Conservation (phyloP, 345 rosid species). For the Murraya koenigii region DNA sequence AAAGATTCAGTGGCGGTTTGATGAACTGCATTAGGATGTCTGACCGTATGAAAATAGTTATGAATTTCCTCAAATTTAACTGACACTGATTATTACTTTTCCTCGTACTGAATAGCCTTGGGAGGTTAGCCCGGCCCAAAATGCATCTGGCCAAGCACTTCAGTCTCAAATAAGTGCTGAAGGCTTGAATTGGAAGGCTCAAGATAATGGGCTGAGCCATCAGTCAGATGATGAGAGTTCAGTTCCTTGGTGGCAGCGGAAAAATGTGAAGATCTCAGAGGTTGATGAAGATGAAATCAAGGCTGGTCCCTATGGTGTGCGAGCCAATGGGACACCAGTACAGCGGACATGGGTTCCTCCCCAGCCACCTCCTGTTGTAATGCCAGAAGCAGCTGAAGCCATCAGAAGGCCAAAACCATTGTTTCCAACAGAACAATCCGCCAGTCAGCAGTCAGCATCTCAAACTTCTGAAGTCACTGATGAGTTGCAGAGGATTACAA, state of each 20-base stretch:
- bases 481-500: constrained; percentile 74
- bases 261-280: constrained; percentile 59
- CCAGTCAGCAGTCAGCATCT: constrained; percentile 40
- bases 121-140: constrained; percentile 59
- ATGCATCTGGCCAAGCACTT: constrained; percentile 34
- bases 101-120: constrained; percentile 57
- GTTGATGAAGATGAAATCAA: constrained; percentile 52
- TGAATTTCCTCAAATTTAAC: not conserved
- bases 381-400: constrained; percentile 96
- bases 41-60: not conserved
- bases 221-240: constrained; percentile 33
- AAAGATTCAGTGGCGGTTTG: not conserved
- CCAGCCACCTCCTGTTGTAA: constrained; percentile 87
- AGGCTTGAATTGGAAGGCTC: constrained; percentile 35
- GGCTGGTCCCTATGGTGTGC: constrained; percentile 32
- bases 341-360: constrained; percentile 93
- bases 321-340: constrained; percentile 46
- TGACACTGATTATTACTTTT: not conserved
- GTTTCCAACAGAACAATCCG: constrained; percentile 53
- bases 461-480: constrained; percentile 34
- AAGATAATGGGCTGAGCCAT: constrained; percentile 40
- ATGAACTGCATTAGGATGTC: not conserved
- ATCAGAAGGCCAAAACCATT: constrained; percentile 71
- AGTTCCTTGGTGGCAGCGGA: constrained; percentile 75
- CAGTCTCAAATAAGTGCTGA: constrained; percentile 34